Base-by-base conservation (phyloP, 2,329 filamentous ascomycete genomes). In the Sporothrix schenckii region DNA sequence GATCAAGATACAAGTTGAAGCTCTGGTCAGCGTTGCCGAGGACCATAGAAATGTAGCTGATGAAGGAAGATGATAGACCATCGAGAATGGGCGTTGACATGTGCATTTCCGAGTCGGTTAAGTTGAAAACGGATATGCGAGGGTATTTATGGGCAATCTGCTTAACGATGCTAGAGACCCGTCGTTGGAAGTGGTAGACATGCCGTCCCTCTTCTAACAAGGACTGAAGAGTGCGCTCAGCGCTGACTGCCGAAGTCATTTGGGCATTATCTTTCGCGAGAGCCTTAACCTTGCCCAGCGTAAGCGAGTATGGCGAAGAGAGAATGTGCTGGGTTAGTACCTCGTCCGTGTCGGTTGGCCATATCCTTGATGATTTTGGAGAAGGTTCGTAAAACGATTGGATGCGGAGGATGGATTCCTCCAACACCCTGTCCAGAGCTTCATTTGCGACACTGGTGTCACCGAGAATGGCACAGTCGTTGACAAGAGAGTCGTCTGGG, bases 71-170 rank as follows among this genome's bases (percentile, higher is more conserved):
- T 0, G 75, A 75, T 2, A 81, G 70, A 1, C 78, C 78, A 0
- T 72, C 58, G 0, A 83, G 67, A 4, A 82, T 70, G 34, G 77
- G 74, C 53, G 76, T 74, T 0, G 76, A 76, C 44, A 83, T 72
- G 0, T 75, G 74, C n/a, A 75, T 39, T 1, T 76, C 75, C 0
- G 77, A 72, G 7, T 79, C 78, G 0, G 78, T 77, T 1, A 83
- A 70, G 0, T 78, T 78, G 1, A 84, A 75, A 16, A 81, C 78
- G 10, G 78, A 76, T 80, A 83, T 81, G 3, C 74, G 75, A 0
- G 81, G 77, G 54, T 80, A 80, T 13, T 78, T 77, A 74, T 83
- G 81, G 0, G 75, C 71, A 9, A 83, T 78, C 73, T 83, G 81
- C 61, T 75, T 73, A 10, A 78, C 73, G 13, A 82, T 74, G 1